Conservation (phyloP, 805 yeast species). For the Tetrapisispora phaffii region DNA sequence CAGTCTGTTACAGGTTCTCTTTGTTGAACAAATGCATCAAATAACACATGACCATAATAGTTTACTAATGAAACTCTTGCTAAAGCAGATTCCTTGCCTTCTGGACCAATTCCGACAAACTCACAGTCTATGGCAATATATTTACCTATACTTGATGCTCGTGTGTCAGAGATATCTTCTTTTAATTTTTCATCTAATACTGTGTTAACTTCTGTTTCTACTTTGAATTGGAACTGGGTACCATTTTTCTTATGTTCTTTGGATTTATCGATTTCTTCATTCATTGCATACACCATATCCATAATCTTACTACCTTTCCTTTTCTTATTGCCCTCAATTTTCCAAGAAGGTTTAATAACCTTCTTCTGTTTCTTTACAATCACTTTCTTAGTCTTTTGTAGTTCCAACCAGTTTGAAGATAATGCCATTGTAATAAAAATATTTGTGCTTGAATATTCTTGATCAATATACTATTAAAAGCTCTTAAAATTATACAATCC, state of each 20-base stretch:
- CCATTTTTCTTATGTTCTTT: constrained; percentile 18
- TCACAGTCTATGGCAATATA: constrained; percentile 86
- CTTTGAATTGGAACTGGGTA: constrained; percentile 14
- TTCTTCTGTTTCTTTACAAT: constrained; percentile 9
- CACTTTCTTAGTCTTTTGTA: constrained; percentile 15
- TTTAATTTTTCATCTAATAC: neutral
- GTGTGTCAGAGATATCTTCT: neutral
- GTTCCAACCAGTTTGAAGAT: constrained; percentile 30
- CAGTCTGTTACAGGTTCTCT: constrained; percentile 71
- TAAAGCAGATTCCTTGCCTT: constrained; percentile 57
- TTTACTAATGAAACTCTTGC: constrained; percentile 87
- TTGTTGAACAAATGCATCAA: constrained; percentile 72
- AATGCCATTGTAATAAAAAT: constrained; percentile 22
- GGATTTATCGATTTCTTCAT: constrained; percentile 18
- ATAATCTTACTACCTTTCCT: constrained; percentile 15
- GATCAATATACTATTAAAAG: too few species aligned
- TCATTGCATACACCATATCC: constrained; percentile 27
- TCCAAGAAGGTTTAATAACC: neutral
- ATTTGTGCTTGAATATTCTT: too few species aligned
- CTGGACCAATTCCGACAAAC: constrained; percentile 82
- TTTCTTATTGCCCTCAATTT: neutral
- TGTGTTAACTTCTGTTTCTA: neutral
- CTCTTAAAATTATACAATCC: too few species aligned
- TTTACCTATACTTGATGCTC: constrained; percentile 45
- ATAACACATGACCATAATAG: constrained; percentile 59